Evolutionary conservation across 306 rosid species (phyloP).

Genomic region (Cicer cuneatum): DNA sequence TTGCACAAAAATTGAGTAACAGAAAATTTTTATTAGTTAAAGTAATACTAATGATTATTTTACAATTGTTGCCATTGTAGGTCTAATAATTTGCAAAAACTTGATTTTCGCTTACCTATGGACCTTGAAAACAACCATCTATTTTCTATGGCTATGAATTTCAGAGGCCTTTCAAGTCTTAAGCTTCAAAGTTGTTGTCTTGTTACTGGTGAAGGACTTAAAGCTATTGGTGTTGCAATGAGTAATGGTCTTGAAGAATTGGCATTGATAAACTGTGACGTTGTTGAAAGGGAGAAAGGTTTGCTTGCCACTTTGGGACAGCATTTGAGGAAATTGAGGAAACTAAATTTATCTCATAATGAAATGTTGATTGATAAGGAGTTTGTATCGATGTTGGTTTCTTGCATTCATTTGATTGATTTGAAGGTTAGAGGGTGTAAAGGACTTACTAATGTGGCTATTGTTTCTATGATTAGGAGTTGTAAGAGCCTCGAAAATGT

Average conservation of each 20-base stretch:
- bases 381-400: slow-evolving; percentile 67
- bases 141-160: slow-evolving; percentile 53
- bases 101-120: slow-evolving; percentile 83
- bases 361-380: slow-evolving; percentile 82
- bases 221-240: slow-evolving; percentile 56
- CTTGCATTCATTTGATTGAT: slow-evolving; percentile 64
- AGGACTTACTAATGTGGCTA: slow-evolving; percentile 52
- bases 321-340: slow-evolving; percentile 66
- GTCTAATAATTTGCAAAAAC: slow-evolving; percentile 52
- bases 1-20: too few relatives aligned
- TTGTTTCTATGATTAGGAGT: slow-evolving; percentile 57
- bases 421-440: slow-evolving; percentile 80
- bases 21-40: too few relatives aligned
- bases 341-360: slow-evolving; percentile 76
- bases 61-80: slow-evolving; percentile 4
- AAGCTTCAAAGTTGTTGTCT: slow-evolving; percentile 87
- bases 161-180: slow-evolving; percentile 54
- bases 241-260: slow-evolving; percentile 68
- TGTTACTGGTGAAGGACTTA: slow-evolving; percentile 78
- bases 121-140: slow-evolving; percentile 82
- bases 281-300: slow-evolving; percentile 83
- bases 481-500: slow-evolving; percentile 69
- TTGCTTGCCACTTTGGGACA: slow-evolving; percentile 85
- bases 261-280: slow-evolving; percentile 81
- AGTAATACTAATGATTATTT: too few relatives aligned